Evolutionary conservation across 2,329 filamentous ascomycete genomes (phyloP).

Genomic region (Neofusicoccum umdonicola): DNA sequence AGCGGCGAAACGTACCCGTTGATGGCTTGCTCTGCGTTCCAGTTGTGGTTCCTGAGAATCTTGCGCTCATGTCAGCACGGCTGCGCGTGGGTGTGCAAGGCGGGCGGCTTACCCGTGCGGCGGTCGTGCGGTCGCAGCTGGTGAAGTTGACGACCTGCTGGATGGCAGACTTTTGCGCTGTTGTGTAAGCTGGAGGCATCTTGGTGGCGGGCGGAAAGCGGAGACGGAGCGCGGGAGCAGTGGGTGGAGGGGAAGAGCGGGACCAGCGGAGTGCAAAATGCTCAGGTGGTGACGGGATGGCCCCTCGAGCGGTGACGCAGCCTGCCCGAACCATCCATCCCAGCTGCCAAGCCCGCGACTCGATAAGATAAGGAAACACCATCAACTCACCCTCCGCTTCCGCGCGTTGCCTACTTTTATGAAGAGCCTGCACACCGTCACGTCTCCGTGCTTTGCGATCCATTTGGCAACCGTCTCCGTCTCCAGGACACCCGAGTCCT

Average conservation of each 20-base stretch:
- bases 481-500: no score
- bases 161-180: constrained; percentile 47
- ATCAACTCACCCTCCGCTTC: not conserved
- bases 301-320: constrained; percentile 18
- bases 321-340: not conserved
- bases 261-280: constrained; percentile 8
- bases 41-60: constrained; percentile 45
- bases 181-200: constrained; percentile 48
- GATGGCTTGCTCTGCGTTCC: constrained; percentile 45
- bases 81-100: not conserved
- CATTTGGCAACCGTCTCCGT: not conserved
- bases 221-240: not conserved
- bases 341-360: not conserved
- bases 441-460: not conserved
- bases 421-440: not conserved
- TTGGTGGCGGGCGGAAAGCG: constrained; percentile 20
- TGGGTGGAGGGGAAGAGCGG: not conserved
- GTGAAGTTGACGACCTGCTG: constrained; percentile 46
- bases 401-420: not conserved
- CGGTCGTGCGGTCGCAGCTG: constrained; percentile 43
- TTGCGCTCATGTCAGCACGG: constrained; percentile 22
- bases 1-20: constrained; percentile 43
- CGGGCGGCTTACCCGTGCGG: constrained; percentile 32
- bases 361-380: not conserved
- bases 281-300: constrained; percentile 5